Evolutionary conservation across 345 rosid species (phyloP), one percentile per base, ranked within the genome.

Genomic region (Eucalyptus pauciflora): DNA sequence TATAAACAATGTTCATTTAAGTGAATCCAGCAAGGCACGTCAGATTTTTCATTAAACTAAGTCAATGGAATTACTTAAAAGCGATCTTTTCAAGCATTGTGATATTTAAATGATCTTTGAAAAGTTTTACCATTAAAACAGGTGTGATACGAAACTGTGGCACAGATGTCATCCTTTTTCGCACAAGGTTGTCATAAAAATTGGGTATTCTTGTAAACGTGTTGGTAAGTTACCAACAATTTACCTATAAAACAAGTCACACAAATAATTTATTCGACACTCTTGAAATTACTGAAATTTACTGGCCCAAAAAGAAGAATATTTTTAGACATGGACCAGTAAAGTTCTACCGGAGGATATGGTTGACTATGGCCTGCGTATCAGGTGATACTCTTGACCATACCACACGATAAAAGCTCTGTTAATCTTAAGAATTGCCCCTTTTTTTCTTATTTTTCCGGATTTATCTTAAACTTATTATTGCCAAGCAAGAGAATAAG

Each of bases 231-330:
- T 0, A 54, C 60, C 60, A 1, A 60, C 67, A 60, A 12, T 29
- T 60, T 27, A 62, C n/a, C 2, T 0, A 2, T 27, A 27, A 62
- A 27, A 62, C 33, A 64, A 64, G 71, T n/a, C 33, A 64, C 3
- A 0, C 17, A 64, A n/a, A 64, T 29, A 62, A 7, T 4, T n/a
- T 64, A 1, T 64, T 64, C 1, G 9, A 67, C 76, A 67, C 3
- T n/a, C 8, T 24, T 15, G 20, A 67, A 25, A 2, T 16, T 31
- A 67, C 33, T 67, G 41, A 31, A 67, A 67, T 67, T 31, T 31
- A 31, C 0, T 2, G 0, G 41, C 79, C 4, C 43, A 10, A 4
- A 31, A 67, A 67, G 0, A 54, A 50, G 1, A 50, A 50, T 2
- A 67, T 14, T n/a, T n/a, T 64, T 67, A 31, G 79, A 67, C 43